Evolutionary conservation across 176 grass and related monocot species (phyloP), one percentile per base, ranked within the genome.

Genomic region (Musa schizocarpa): DNA sequence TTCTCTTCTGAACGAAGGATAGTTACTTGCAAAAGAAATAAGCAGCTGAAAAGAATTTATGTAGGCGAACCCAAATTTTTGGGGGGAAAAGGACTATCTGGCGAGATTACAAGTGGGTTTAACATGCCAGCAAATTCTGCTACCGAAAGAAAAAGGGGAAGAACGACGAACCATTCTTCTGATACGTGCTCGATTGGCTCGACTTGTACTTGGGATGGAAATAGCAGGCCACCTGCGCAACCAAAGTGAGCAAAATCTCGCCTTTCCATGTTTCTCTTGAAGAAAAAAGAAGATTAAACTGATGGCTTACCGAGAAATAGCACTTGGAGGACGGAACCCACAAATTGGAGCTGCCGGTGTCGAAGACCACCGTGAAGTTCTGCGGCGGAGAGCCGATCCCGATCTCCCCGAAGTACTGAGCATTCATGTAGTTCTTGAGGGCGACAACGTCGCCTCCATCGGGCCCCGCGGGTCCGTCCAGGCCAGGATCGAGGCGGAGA

Each of bases 361-460:
- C 72, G 52, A 74, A 74, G 49, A 73, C 51, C 21, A 73, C 70
- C 20, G 70, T 73, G n/a, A 73, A 73, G 20, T 73, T 73, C 70
- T 74, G 72, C 23, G 52, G 13, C 13, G 72, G 72, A 11, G 72
- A 57, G 24, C 72, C 72, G 24, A 74, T 26, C 7, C 53, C 52
- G 72, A 74, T 57, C 72, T 74, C 72, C 53, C 53, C 72, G 24
- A 57, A 74, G 72, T 74, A 74, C 72, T 74, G 72, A 16, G 72
- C 72, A 53, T 74, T 74, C 72, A 74, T 58, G 72, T 74, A 74
- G 72, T 74, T 74, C 72, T 74, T 74, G 22, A 74, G 72, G 72
- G 72, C 24, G 72, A 57, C 53, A 13, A 74, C 13, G 19, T 48
- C 23, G 6, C 54, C 72, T 6, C 26, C 54, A 3, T 58, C 53